Conservation (phyloP, 1,139 yeast species). For the Kodamaea sp. region DNA sequence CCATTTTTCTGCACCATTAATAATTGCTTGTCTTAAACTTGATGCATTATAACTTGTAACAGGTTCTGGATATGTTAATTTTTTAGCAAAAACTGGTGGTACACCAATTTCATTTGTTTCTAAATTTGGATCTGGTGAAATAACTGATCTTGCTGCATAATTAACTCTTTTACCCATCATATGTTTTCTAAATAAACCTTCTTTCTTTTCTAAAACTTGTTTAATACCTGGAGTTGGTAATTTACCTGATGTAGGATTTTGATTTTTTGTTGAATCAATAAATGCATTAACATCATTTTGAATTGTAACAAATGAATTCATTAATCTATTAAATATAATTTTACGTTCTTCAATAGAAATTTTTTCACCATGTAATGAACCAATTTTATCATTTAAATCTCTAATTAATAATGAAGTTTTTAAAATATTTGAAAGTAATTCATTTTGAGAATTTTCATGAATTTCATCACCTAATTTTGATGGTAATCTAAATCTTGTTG, state of each 20-base stretch:
- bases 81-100: constrained; percentile 96
- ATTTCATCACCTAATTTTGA: constrained; percentile 95
- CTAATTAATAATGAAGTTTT: constrained; percentile 79
- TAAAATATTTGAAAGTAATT: constrained; percentile 72
- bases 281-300: constrained; percentile 95
- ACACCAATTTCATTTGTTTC: constrained; percentile 98
- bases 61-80: constrained; percentile 96
- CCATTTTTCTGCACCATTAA: constrained; percentile 97
- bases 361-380: constrained; percentile 60
- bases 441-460: constrained; percentile 93
- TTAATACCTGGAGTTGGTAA: constrained; percentile 90
- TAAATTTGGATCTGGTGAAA: constrained; percentile 97
- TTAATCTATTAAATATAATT: constrained; percentile 77
- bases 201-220: constrained; percentile 97
- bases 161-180: constrained; percentile 99
- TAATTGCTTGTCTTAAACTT: constrained; percentile 89
- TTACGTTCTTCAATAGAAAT: constrained; percentile 62
- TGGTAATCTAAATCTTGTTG: constrained; percentile 94
- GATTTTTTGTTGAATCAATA: constrained; percentile 88
- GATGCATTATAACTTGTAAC: constrained; percentile 92
- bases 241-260: constrained; percentile 64
- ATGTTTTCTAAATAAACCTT: constrained; percentile 96
- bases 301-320: constrained; percentile 91
- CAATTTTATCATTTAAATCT: constrained; percentile 80
- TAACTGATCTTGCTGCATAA: constrained; percentile 97